Conservation (phyloP, 2,329 filamentous ascomycete species). For the Fusarium begoniae region DNA sequence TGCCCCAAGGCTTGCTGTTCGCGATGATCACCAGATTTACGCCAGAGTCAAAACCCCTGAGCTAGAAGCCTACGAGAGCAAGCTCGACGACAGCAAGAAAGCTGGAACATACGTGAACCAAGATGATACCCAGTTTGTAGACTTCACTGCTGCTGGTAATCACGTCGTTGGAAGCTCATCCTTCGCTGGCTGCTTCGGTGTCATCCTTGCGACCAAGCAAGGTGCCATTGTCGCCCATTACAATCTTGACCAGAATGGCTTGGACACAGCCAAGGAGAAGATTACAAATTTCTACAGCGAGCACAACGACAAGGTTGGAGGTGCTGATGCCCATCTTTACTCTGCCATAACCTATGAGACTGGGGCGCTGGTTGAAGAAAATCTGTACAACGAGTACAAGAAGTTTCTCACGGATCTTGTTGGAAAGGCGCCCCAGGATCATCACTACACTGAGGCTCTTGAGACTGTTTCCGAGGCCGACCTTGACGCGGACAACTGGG, state of each 20-base stretch:
- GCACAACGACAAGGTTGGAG: not conserved
- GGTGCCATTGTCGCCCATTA: not conserved
- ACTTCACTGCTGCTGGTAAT: not conserved
- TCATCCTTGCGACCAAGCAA: constrained; percentile 1
- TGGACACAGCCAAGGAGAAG: not conserved
- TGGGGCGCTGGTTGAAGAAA: not conserved
- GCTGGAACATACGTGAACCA: not conserved
- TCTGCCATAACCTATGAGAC: not conserved
- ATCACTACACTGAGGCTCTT: not conserved
- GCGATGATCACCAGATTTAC: not conserved
- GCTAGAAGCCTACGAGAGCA: not conserved
- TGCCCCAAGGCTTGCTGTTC: not conserved
- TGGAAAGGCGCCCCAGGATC: not conserved
- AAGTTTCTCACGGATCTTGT: not conserved
- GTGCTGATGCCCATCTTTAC: not conserved
- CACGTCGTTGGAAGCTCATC: not conserved
- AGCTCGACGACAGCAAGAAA: not conserved
- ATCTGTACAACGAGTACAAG: not conserved
- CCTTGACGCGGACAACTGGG: not conserved
- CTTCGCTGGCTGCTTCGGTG: not conserved
- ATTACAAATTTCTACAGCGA: not conserved
- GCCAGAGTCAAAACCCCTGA: not conserved
- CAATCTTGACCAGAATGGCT: not conserved
- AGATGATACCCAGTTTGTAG: not conserved
- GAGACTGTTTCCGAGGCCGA: not conserved